Conservation (phyloP, 179 eudicot genomes). For the Corrigiola litoralis region DNA sequence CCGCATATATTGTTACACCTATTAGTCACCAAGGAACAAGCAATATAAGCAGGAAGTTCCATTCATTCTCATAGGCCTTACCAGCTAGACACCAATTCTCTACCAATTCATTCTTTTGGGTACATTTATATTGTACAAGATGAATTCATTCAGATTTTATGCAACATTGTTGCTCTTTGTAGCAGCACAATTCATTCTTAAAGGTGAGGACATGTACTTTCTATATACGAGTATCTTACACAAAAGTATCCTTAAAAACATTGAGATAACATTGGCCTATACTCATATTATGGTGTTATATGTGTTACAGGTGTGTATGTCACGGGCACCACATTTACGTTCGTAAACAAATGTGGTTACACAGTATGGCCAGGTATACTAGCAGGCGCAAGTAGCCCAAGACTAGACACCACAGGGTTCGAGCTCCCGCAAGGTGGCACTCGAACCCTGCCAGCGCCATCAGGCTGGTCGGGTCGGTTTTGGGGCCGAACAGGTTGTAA, state of each 20-base stretch:
- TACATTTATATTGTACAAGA: not conserved
- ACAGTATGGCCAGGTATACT: conserved; percentile 90
- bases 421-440: conserved; percentile 49
- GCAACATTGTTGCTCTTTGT: not conserved
- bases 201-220: conserved; percentile 8
- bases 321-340: conserved; percentile 51
- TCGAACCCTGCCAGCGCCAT: conserved; percentile 44
- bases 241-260: too few species aligned
- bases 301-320: conserved; percentile 24
- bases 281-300: too few species aligned
- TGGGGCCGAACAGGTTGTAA: conserved; percentile 75
- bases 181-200: not conserved
- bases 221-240: not conserved
- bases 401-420: conserved; percentile 68
- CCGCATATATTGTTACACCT: too few species aligned
- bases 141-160: conserved; percentile 11
- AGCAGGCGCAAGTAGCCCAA: conserved; percentile 49
- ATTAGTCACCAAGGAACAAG: too few species aligned
- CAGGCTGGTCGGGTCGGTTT: conserved; percentile 84
- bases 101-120: not conserved
- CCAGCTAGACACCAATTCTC: not conserved
- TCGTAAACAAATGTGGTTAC: conserved; percentile 71
- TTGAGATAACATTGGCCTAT: not conserved
- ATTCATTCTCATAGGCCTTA: not conserved
- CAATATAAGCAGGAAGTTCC: too few species aligned